Evolutionary conservation across 1,284 basidiomycete species (phyloP).

Genomic region (Cryptococcus amylolentus): DNA sequence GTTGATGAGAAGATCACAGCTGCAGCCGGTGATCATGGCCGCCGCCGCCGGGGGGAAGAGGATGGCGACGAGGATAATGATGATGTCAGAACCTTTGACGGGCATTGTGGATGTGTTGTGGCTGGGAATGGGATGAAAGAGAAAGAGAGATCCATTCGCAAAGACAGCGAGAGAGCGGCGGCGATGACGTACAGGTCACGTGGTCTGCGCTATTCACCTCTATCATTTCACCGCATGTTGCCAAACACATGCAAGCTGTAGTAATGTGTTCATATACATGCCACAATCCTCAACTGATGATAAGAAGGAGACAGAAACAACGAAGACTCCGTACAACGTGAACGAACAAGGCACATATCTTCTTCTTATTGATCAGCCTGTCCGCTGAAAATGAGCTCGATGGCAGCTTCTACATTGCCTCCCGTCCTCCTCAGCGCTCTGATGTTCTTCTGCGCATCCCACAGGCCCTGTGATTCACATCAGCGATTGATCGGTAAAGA

Average conservation of each 20-base stretch:
- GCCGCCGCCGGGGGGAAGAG: constrained; percentile 58
- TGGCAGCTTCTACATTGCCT: constrained; percentile 82
- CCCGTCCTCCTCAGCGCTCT: constrained; percentile 79
- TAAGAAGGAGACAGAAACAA: no score
- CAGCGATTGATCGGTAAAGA: not conserved
- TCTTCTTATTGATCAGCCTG: constrained; percentile 24
- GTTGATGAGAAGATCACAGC: constrained; percentile 76
- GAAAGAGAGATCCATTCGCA: not conserved
- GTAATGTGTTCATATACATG: no score
- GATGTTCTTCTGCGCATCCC: constrained; percentile 84
- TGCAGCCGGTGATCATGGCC: constrained; percentile 69
- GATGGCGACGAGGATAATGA: constrained; percentile 58
- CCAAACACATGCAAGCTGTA: no score
- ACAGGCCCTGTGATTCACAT: constrained; percentile 63
- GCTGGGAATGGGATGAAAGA: not conserved
- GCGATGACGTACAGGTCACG: no score
- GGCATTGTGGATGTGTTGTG: constrained; percentile 25
- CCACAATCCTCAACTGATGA: no score
- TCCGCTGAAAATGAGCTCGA: constrained; percentile 82
- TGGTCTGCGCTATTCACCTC: no score
- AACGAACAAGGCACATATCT: no score
- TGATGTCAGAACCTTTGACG: constrained; percentile 44
- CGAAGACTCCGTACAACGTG: no score
- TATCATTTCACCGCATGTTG: no score
- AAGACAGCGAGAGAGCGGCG: not conserved